phyloP scores from a whole-genome alignment of 345 rosid genomes.

The Populus euphratica region DNA sequence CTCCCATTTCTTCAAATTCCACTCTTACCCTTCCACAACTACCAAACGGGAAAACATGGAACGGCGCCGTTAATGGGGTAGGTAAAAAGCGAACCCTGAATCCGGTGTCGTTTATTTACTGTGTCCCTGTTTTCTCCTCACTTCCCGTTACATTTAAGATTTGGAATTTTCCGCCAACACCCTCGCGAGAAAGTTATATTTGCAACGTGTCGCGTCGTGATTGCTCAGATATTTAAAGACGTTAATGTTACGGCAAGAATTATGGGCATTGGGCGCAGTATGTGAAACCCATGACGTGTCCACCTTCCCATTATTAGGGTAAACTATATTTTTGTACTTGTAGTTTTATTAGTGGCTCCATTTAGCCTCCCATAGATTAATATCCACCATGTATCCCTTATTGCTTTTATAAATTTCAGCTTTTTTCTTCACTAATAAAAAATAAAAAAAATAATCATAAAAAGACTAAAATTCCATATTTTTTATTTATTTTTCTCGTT shows the following conservation, averaged over 20 bases:
- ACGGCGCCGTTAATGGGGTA: constrained; percentile 18
- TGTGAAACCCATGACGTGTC: constrained; percentile 12
- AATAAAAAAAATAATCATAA: no score
- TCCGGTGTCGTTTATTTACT: constrained; percentile 27
- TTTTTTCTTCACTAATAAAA: neutral
- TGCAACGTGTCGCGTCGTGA: constrained; percentile 28
- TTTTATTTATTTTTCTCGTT: no score
- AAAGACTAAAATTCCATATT: no score
- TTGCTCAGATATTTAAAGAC: constrained; percentile 20
- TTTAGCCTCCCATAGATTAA: neutral
- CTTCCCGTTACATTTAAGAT: constrained; percentile 35
- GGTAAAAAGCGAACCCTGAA: constrained; percentile 18
- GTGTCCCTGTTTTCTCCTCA: constrained; percentile 3
- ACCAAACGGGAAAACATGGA: neutral
- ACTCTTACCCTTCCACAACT: neutral
- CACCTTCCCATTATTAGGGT: constrained; percentile 18
- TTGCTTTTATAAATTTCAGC: no score
- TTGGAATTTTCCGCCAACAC: neutral
- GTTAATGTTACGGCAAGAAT: constrained; percentile 59
- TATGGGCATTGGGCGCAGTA: neutral
- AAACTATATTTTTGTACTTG: neutral
- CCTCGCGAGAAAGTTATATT: constrained; percentile 11
- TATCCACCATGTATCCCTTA: neutral
- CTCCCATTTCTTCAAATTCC: neutral
- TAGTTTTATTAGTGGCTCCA: neutral